Percentiles rank a stretch among this genome's conserved stretches.
Evolutionary conservation across 345 rosid genomes (phyloP).

Genomic region (Gossypium mustelinum): DNA sequence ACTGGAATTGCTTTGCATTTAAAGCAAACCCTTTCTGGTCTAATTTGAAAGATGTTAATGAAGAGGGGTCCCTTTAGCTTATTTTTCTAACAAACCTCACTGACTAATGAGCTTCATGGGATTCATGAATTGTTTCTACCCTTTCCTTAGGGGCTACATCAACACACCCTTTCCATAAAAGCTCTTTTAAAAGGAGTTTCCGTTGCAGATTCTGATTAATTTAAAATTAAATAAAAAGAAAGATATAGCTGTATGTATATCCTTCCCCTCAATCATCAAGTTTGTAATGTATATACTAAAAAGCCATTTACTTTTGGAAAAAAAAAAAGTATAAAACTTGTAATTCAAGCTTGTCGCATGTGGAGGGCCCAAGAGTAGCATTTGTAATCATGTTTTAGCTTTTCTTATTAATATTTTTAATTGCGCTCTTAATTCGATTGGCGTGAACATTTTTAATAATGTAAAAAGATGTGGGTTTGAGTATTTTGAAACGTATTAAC

Average conservation of each 20-base stretch:
- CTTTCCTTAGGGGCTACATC: constrained; percentile 31
- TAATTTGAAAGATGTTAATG: neutral
- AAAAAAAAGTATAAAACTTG: neutral
- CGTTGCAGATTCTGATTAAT: no score
- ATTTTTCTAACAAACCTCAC: neutral
- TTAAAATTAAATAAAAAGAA: neutral
- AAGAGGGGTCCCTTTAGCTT: neutral
- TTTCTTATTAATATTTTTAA: neutral
- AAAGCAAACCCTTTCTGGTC: constrained; percentile 9
- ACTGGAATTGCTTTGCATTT: neutral
- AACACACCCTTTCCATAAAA: neutral
- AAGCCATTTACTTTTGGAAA: neutral
- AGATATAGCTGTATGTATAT: constrained; percentile 18
- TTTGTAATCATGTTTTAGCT: no score
- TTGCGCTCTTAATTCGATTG: no score
- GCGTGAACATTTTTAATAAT: neutral
- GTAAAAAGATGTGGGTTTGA: fast-evolving
- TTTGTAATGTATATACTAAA: neutral
- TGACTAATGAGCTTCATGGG: neutral
- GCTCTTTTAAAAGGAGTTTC: no score
- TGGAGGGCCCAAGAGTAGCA: no score
- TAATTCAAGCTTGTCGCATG: constrained; percentile 14
- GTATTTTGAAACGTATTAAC: fast-evolving
- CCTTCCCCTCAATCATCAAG: constrained; percentile 5
- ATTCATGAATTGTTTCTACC: neutral